Evolutionary conservation across 1,284 basidiomycete species (phyloP).

Genomic region (Vanrija pseudolonga): DNA sequence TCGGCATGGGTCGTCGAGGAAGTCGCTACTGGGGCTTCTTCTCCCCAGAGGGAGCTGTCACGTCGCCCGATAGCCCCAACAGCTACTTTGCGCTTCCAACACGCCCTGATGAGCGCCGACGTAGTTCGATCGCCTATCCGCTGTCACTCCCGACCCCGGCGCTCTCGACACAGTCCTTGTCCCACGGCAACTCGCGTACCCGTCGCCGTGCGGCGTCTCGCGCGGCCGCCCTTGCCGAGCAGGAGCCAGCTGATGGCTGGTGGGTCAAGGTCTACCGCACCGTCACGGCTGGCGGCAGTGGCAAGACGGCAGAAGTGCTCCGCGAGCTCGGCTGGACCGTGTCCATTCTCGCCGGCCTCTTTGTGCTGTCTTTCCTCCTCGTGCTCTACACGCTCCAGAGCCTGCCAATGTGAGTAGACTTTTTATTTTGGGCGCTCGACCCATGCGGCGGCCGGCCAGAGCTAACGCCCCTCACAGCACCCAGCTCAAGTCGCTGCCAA

Average conservation of each 20-base stretch:
- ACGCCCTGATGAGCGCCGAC: slow-evolving; percentile 23
- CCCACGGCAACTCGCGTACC: slow-evolving; percentile 15
- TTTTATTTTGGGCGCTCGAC: not conserved
- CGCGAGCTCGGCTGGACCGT: slow-evolving; percentile 48
- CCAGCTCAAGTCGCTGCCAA: slow-evolving; percentile 45
- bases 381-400: slow-evolving; percentile 40
- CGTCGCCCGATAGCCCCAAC: slow-evolving; percentile 4
- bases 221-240: slow-evolving; percentile 6
- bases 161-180: slow-evolving; percentile 40
- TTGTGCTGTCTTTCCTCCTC: slow-evolving; percentile 40
- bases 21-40: slow-evolving; percentile 36
- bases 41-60: slow-evolving; percentile 13
- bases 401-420: slow-evolving; percentile 49
- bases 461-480: slow-evolving; percentile 25
- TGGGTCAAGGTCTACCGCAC: slow-evolving; percentile 21
- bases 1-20: slow-evolving; percentile 5
- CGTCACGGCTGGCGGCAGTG: slow-evolving; percentile 18
- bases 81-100: slow-evolving; percentile 38
- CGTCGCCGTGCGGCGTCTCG: slow-evolving; percentile 7
- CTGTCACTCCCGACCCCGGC: slow-evolving; percentile 46
- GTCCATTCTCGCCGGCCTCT: slow-evolving; percentile 35
- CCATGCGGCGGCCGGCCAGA: not conserved
- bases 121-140: slow-evolving; percentile 7
- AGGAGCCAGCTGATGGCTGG: slow-evolving; percentile 13
- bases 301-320: slow-evolving; percentile 43